Conservation (phyloP, 1,284 basidiomycete species). For the Schizophyllum amplum region DNA sequence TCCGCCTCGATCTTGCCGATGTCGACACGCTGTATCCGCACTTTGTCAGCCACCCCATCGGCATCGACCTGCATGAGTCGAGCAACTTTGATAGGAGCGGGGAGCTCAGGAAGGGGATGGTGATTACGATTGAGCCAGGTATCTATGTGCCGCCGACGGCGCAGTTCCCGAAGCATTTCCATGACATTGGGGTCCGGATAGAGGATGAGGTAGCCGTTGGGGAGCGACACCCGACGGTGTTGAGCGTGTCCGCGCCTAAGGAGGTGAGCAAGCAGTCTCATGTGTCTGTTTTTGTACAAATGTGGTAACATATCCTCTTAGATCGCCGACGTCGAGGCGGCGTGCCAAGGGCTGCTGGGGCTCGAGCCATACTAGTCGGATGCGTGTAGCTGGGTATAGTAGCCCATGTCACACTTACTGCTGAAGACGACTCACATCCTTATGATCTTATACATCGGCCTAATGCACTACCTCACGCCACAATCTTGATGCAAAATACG, state of each 20-base stretch:
- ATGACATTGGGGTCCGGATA: constrained; percentile 84
- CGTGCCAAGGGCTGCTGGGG: constrained; percentile 72
- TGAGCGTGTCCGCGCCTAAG: constrained; percentile 80
- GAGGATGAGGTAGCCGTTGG: constrained; percentile 88
- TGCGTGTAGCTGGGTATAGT: too few relatives aligned
- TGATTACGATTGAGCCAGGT: constrained; percentile 81
- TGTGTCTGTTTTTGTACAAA: not conserved
- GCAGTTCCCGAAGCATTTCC: constrained; percentile 78
- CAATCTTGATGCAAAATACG: too few relatives aligned
- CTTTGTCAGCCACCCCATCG: constrained; percentile 80
- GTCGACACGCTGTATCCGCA: constrained; percentile 84
- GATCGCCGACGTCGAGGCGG: constrained; percentile 81
- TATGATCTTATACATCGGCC: too few relatives aligned
- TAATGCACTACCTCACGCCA: too few relatives aligned
- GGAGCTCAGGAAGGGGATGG: constrained; percentile 72
- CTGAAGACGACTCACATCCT: too few relatives aligned
- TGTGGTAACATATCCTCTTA: constrained; percentile 18
- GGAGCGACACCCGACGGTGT: constrained; percentile 55
- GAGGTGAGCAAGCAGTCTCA: constrained; percentile 45
- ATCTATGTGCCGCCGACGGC: constrained; percentile 78
- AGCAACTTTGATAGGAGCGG: constrained; percentile 35
- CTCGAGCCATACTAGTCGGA: constrained; percentile 46
- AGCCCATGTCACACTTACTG: too few relatives aligned
- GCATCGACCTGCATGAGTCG: constrained; percentile 81
- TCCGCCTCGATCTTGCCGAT: constrained; percentile 56